Evolutionary conservation across 2,329 filamentous ascomycete genomes (phyloP).

Genomic region (Aspergillus sp.): DNA sequence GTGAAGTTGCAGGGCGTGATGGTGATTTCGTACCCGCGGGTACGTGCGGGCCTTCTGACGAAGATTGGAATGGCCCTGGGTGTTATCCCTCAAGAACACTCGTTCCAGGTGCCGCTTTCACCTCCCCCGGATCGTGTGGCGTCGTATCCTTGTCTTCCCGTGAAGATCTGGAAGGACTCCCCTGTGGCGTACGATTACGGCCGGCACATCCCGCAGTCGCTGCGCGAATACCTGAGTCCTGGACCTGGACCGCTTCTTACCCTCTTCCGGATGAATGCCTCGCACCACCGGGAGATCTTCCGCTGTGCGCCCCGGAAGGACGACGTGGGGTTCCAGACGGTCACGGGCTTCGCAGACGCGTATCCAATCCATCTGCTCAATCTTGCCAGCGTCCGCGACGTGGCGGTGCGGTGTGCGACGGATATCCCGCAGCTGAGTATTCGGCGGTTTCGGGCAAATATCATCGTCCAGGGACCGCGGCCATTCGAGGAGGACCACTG

Average conservation of each 20-base stretch:
- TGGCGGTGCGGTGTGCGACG: constrained; percentile 36
- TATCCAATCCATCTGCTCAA: constrained; percentile 52
- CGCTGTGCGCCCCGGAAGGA: constrained; percentile 47
- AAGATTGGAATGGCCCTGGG: constrained; percentile 22
- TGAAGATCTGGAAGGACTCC: constrained; percentile 50
- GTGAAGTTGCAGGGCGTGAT: constrained; percentile 47
- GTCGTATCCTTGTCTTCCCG: constrained; percentile 38
- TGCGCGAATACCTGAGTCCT: constrained; percentile 40
- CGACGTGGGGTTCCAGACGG: constrained; percentile 45
- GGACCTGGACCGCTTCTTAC: constrained; percentile 35
- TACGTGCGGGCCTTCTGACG: constrained; percentile 7
- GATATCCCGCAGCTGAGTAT: constrained; percentile 40
- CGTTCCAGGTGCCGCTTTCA: constrained; percentile 46
- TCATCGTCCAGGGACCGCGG: constrained; percentile 46
- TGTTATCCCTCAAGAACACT: constrained; percentile 30
- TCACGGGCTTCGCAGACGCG: constrained; percentile 50
- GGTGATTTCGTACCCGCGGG: constrained; percentile 41
- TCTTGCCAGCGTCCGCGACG: constrained; percentile 46
- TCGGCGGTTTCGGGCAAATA: constrained; percentile 51
- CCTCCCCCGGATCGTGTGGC: constrained; percentile 37
- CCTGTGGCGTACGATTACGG: constrained; percentile 36
- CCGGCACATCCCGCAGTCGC: constrained; percentile 38
- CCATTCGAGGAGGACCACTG: constrained; percentile 51
- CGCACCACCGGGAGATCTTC: constrained; percentile 41
- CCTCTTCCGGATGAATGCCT: constrained; percentile 46